Percentiles rank a stretch among this genome's conserved stretches.
Evolutionary conservation across 2,329 filamentous ascomycete species (phyloP).

Genomic region (Claviceps fusiformis): DNA sequence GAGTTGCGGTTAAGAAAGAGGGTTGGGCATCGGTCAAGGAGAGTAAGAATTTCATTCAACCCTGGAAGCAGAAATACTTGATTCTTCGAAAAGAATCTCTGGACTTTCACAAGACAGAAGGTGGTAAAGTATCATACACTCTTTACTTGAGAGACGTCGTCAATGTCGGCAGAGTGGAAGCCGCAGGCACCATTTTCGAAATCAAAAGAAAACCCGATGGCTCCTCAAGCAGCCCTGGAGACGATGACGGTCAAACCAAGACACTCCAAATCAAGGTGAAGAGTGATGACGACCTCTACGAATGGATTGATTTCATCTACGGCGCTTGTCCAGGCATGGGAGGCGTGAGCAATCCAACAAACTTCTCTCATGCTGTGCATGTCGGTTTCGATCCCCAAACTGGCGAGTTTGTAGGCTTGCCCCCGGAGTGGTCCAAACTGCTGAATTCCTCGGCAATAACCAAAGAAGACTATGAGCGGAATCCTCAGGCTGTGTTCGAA

Average conservation of each 20-base stretch:
- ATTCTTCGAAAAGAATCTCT: conserved; percentile 85
- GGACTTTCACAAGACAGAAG: conserved; percentile 88
- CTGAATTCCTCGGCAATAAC: conserved; percentile 94
- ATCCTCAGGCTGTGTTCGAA: conserved; percentile 74
- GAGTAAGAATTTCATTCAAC: conserved; percentile 69
- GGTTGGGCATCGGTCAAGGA: conserved; percentile 82
- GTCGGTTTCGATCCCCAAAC: conserved; percentile 94
- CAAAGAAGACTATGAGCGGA: conserved; percentile 96
- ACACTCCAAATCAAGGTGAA: conserved; percentile 89
- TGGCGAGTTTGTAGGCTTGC: conserved; percentile 86
- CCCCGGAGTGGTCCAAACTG: conserved; percentile 93
- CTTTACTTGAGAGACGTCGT: conserved; percentile 78
- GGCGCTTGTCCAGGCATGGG: conserved; percentile 95
- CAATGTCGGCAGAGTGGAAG: conserved; percentile 81
- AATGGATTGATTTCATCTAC: conserved; percentile 98
- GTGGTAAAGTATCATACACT: conserved; percentile 74
- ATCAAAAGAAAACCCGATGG: conserved; percentile 66
- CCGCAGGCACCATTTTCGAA: conserved; percentile 85
- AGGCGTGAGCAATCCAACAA: conserved; percentile 94
- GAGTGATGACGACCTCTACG: conserved; percentile 90
- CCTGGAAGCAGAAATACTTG: conserved; percentile 83
- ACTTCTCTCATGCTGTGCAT: conserved; percentile 94
- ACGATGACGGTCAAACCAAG: conserved; percentile 68
- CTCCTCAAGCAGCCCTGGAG: conserved; percentile 55
- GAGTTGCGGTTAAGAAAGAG: conserved; percentile 64